Evolutionary conservation across 2,329 filamentous ascomycete genomes (phyloP), one percentile per base, ranked within the genome.

Genomic region (Fonsecaea monophora): DNA sequence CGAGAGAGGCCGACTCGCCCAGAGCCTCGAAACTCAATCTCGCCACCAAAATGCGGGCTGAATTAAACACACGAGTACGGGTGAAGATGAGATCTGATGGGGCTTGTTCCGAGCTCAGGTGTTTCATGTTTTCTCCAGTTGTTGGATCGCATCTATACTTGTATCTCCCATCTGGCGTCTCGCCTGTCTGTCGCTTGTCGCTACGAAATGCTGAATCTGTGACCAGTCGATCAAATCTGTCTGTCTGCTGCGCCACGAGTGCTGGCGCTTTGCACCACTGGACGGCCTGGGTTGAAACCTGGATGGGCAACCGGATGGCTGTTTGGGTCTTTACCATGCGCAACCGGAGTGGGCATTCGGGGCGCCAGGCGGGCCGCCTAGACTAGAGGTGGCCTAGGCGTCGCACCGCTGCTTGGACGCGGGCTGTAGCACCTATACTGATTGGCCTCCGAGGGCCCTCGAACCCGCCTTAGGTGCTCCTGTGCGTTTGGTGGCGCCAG

Each of bases 321-420:
- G 53, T 55, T 55, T 55, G 57, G 13, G 7, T 4, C 13, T 53
- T 53, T 62, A 53, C 50, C 50, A 62, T 62, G 60, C 15, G 13
- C 37, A 37, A 9, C 6, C 38, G 53, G 34, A 13, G 37, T 42
- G 53, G 21, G 50, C 34, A 3, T 30, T n/a, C 13, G 53, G 53
- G 53, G 48, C 50, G 60, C 53, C 59, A 53, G 38, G 38, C 35
- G 34, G 13, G 18, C 34, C 38, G 37, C 34, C 58, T 61, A 65
- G 40, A 56, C 63, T 53, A 48, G 25, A 32, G 18, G 34, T 21
- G 38, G 40, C 15, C 21, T 65, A 65, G 63, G 53, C 45, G 35
- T 32, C n/a, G 60, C 25, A 18, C 53, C 60, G 37, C 21, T 62
- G 63, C 57, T 62, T 57, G 57, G 45, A 37, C 40, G 45, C 32